Base-by-base conservation (phyloP, 2,329 filamentous ascomycete species). In the Aspergillus eucalypticola region DNA sequence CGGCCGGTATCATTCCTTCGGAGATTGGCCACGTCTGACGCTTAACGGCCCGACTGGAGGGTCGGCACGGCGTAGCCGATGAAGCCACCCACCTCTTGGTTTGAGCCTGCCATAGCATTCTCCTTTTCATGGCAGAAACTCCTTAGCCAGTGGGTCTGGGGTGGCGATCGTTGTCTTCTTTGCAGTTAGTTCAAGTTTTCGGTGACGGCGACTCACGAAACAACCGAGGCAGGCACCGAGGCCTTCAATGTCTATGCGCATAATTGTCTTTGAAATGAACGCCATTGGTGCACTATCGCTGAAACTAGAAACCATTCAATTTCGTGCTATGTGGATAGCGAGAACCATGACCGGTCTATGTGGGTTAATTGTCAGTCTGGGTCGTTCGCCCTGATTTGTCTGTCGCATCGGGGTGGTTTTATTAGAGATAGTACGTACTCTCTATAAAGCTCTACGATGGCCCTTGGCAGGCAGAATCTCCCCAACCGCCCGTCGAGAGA, bases 211-310 rank as follows among this genome's bases (percentile, higher is more conserved):
- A 29, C 50, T 19, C 29, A n/a, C 46, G 25, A 50, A 11, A 29
- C 46, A 50, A 17, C 52, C 52, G 52, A 54, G 52, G 52, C 17
- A 54, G 51, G 51, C 52, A 13, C 15, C 23, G 21, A 54, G 52
- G 38, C 38, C 38, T 21, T 17, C 21, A 11, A 41, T 39, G 15
- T 29, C 38, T 54, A 44, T 54, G 50, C 38, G 21, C 38, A 41
- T 44, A 42, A 29, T 8, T 10, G 10, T n/a, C 35, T 54, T 15
- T 15, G 19, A 17, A 42, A 29, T 54, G 52, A 29, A 44, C n/a
- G 23, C 38, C 0, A 41, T n/a, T 42, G 27, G 25, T 32, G 38
- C 52, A 54, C 52, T 29, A 44, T 41, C 23, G 15, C 44, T 29
- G 44, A 49, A 49, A 49, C 23, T 2, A 13, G 21, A 49, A 27